These are phyloP conservation scores for Shiraia sp. DNA, from an alignment of 2,329 filamentous ascomycete species.

Conservation along the genomic window DNA sequence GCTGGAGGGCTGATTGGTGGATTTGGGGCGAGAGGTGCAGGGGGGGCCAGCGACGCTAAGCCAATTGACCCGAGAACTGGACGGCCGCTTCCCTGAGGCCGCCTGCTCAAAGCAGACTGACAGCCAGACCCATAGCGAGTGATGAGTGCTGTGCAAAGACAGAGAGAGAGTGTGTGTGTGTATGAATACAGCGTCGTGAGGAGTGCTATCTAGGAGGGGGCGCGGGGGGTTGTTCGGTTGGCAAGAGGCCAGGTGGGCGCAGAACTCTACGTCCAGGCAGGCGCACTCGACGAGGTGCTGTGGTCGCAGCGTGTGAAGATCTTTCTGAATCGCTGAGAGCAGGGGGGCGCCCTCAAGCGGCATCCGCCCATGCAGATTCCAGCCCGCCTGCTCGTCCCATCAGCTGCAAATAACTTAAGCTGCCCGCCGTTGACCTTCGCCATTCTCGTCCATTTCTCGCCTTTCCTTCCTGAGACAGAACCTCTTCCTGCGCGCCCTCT, in stretches of 20 bases:
- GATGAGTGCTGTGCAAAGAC: too few species aligned
- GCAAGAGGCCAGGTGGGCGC: too few species aligned
- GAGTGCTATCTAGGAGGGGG: too few species aligned
- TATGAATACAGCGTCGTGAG: too few species aligned
- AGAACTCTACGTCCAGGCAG: too few species aligned
- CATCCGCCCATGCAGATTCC: slow-evolving; percentile 25
- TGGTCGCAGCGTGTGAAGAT: slow-evolving; percentile 12
- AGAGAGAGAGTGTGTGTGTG: too few species aligned
- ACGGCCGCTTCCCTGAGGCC: too few species aligned
- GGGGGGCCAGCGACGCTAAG: too few species aligned
- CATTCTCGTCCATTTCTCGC: slow-evolving; percentile 41
- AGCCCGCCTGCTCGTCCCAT: slow-evolving; percentile 15
- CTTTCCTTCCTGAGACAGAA: slow-evolving; percentile 48
- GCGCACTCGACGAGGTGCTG: too few species aligned
- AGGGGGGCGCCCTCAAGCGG: slow-evolving; percentile 32
- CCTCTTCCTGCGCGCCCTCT: slow-evolving; percentile 34
- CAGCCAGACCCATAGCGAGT: neutral
- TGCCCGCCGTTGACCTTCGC: slow-evolving; percentile 45
- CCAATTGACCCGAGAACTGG: too few species aligned
- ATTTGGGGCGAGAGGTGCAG: neutral
- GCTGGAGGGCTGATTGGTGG: neutral
- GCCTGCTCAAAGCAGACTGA: neutral
- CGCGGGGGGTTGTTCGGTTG: too few species aligned
- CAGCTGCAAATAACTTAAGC: slow-evolving; percentile 7
- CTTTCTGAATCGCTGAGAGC: slow-evolving; percentile 33